These are phyloP conservation scores for Nitzschia sp. DNA, from an alignment of 108 stramenopile species.

Conservation along the genomic window DNA sequence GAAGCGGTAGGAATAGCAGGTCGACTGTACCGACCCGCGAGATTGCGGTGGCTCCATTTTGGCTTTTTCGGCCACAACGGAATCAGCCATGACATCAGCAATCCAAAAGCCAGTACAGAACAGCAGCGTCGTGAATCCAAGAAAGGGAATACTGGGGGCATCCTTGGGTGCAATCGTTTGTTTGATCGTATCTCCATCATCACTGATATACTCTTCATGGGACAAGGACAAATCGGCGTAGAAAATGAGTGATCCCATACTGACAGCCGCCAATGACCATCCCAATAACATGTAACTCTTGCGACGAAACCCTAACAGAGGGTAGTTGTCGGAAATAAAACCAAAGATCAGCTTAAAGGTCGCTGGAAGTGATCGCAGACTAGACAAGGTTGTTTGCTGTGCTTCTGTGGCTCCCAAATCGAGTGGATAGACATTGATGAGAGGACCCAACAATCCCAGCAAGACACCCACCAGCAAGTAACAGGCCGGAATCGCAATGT, in stretches of 20 bases:
- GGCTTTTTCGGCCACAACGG: conserved; percentile 84
- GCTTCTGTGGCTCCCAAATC: conserved; percentile 80
- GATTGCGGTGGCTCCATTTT: conserved; percentile 73
- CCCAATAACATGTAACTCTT: conserved; percentile 83
- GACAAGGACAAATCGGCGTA: conserved; percentile 43
- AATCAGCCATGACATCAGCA: conserved; percentile 85
- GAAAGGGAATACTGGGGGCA: conserved; percentile 66
- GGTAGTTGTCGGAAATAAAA: conserved; percentile 71
- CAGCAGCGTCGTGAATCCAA: conserved; percentile 47
- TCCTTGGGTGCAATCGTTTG: conserved; percentile 29
- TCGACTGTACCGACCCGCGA: conserved; percentile 70
- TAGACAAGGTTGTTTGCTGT: conserved; percentile 70
- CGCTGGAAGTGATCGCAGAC: conserved; percentile 62
- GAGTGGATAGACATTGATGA: conserved; percentile 79
- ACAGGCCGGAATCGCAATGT: conserved; percentile 80
- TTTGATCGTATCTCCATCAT: conserved; percentile 6
- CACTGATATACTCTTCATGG: conserved; percentile 19
- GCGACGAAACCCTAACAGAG: conserved; percentile 64
- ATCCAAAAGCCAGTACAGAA: conserved; percentile 78
- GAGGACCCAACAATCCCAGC: conserved; percentile 69
- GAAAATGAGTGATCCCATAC: conserved; percentile 50
- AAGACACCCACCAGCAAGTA: conserved; percentile 77
- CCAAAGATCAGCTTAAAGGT: conserved; percentile 79
- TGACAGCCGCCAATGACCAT: conserved; percentile 53
- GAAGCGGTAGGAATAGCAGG: conserved; percentile 81